Percentiles rank a stretch among this genome's conserved stretches.
Conservation (phyloP, 2,329 filamentous ascomycete species). For the Fusarium albosuccineum region DNA sequence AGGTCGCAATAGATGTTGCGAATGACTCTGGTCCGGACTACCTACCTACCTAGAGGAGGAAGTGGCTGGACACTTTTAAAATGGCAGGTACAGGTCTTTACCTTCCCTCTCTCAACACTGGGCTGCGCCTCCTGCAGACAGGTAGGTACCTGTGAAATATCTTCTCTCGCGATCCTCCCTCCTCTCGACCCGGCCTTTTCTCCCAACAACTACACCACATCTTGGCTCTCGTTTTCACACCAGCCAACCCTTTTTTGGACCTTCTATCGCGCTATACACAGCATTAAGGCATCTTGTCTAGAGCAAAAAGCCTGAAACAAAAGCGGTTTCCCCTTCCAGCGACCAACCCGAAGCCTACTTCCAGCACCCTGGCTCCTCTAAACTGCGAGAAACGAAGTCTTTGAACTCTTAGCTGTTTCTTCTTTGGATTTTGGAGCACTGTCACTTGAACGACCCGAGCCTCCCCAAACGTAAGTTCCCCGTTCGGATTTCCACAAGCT, state of each 20-base stretch:
- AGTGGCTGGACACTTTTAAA: no score
- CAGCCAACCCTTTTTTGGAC: constrained; percentile 43
- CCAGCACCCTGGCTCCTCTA: neutral
- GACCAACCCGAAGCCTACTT: constrained; percentile 16
- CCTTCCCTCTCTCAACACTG: no score
- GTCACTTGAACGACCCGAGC: neutral
- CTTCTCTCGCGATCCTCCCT: neutral
- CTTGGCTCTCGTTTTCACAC: constrained; percentile 34
- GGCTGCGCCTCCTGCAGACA: no score
- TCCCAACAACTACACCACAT: constrained; percentile 23
- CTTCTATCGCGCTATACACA: constrained; percentile 44
- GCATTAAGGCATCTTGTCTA: constrained; percentile 45
- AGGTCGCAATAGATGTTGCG: no score
- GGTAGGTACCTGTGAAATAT: no score
- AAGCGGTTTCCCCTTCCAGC: constrained; percentile 32
- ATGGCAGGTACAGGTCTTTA: no score
- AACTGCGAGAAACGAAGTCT: neutral
- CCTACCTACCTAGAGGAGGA: no score
- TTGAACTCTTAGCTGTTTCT: neutral
- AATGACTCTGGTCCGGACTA: no score
- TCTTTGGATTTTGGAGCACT: neutral
- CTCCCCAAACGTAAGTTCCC: constrained; percentile 6
- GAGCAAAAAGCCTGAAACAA: constrained; percentile 26
- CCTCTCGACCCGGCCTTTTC: neutral
- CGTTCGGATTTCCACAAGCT: neutral